A percentile compares a stretch with the other conserved stretches of the same genome.
These are phyloP conservation scores for Pseudophaeomoniella oleicola DNA, from an alignment of 2,329 filamentous ascomycete genomes.

Conservation along the genomic window DNA sequence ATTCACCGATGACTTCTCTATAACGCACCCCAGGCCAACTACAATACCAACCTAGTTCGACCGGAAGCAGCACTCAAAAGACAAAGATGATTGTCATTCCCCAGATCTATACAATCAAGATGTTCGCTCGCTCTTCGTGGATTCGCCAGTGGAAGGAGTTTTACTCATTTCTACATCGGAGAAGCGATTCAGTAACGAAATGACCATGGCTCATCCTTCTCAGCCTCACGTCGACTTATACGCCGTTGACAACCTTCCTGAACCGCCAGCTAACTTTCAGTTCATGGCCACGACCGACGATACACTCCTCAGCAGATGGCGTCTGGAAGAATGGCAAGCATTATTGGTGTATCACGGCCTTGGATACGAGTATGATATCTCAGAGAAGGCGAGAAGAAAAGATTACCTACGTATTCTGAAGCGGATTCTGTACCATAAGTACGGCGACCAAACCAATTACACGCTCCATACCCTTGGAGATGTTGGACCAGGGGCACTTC, in stretches of 20 bases:
- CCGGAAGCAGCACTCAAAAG: no score
- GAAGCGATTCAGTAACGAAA: no score
- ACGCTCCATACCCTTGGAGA: not conserved
- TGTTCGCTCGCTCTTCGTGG: no score
- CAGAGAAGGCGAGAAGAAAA: not conserved
- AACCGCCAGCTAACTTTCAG: not conserved
- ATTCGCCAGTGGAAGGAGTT: no score
- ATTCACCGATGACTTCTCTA: no score
- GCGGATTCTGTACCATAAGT: not conserved
- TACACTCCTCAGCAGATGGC: not conserved
- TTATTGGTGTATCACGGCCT: not conserved
- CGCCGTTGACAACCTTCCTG: not conserved
- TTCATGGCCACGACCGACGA: not conserved
- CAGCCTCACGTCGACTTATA: not conserved
- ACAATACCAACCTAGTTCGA: no score
- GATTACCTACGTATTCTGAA: not conserved
- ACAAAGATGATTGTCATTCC: no score
- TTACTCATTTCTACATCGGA: no score
- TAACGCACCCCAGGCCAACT: no score
- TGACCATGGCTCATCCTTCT: not conserved
- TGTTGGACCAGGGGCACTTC: not conserved
- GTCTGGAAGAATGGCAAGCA: not conserved
- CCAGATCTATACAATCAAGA: no score
- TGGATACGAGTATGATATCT: not conserved
- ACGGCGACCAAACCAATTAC: not conserved